Base-by-base conservation (phyloP, 805 yeast genomes). In the Candida verbasci region DNA sequence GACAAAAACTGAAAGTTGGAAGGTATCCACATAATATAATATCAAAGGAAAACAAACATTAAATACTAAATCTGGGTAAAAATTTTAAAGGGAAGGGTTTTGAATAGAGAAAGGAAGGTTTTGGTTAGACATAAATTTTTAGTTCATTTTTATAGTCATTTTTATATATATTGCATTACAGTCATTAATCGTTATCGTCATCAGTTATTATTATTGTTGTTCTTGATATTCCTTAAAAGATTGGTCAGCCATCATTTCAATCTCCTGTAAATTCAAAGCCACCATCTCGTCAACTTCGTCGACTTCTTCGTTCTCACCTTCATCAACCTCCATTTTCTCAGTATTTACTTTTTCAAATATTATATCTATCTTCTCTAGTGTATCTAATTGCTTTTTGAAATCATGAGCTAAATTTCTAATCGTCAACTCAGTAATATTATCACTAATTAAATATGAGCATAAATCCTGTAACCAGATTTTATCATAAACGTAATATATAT, bases 401-500 rank as follows among this genome's bases (percentile, higher is more conserved):
- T 85, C 93, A 38, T 77, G 79, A 1, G 91, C 86, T 17, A 87
- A 57, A 29, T 74, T 70, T 38, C 86, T 65, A 17, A 87, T 51
- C 17, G 74, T 70, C 25, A 58, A 65, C 45, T 82, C 89, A 43
- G 69, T 68, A 26, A 86, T 78, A 29, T 68, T 69, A 35, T 76
- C 79, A 39, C 73, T 61, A 16, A 83, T 65, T 12, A 83, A 55
- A 95, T 95, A 89, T 11, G 81, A 65, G 39, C 85, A 71, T 43
- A 86, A 64, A 54, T 89, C 96, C 48, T 84, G 87, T 4, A 87
- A 46, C 67, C 86, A 70, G 0, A 88, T 70, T 51, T 77, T 78
- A 52, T 84, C 84, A 55, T 89, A 89, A 5, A 86, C 87, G 52
- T 87, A 86, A 54, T 87, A 87, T 15, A 82, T 72, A 50, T 87